A percentile compares a stretch with the other conserved stretches of the same genome.
These are phyloP conservation scores for Neurospora discreta DNA, from an alignment of 495 filamentous ascomycete species.

Conservation along the genomic window DNA sequence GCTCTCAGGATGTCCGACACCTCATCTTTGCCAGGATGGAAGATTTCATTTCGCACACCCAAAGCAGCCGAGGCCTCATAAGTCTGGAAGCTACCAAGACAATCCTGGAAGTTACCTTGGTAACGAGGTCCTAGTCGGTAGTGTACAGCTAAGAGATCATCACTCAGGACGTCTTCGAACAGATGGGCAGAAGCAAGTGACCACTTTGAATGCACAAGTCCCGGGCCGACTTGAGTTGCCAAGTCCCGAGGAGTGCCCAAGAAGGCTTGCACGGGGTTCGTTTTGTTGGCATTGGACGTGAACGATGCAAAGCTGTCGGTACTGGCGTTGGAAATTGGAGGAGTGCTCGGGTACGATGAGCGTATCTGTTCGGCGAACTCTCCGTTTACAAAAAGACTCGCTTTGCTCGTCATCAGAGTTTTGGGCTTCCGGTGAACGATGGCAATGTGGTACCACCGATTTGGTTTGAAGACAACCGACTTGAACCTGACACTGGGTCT, in stretches of 20 bases:
- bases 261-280: conserved; percentile 75
- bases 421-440: conserved; percentile 70
- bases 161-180: conserved; percentile 76
- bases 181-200: conserved; percentile 82
- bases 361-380: conserved; percentile 89
- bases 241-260: conserved; percentile 88
- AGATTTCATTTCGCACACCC: conserved; percentile 80
- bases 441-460: conserved; percentile 84
- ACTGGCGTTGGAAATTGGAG: conserved; percentile 46
- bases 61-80: conserved; percentile 90
- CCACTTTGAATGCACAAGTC: conserved; percentile 69
- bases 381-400: conserved; percentile 82
- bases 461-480: conserved; percentile 58
- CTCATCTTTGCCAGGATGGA: conserved; percentile 86
- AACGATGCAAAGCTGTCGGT: conserved; percentile 52
- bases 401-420: conserved; percentile 66
- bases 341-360: conserved; percentile 69
- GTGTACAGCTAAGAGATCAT: conserved; percentile 85
- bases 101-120: conserved; percentile 92
- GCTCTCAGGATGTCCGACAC: conserved; percentile 83
- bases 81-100: conserved; percentile 90
- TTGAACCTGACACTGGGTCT: conserved; percentile 91
- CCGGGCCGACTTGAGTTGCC: conserved; percentile 66
- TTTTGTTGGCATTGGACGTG: conserved; percentile 41
- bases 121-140: conserved; percentile 84